A percentile compares a stretch with the other conserved stretches of the same genome.
Evolutionary conservation across 768 basidiomycete genomes (phyloP).

Genomic region (Calvatia gigantea): DNA sequence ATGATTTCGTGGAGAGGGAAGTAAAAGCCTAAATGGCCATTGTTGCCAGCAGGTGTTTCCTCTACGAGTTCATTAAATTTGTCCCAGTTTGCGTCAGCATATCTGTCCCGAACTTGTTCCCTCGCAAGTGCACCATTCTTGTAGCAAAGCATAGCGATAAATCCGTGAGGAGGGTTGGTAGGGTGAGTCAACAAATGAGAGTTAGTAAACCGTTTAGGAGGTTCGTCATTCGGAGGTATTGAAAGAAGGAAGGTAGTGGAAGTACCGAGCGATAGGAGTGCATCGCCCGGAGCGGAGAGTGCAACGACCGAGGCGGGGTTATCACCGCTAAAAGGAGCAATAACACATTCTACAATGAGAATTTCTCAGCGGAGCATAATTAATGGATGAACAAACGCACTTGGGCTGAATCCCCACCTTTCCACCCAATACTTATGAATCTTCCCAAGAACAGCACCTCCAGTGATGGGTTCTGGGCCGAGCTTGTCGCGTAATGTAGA

Average conservation of each 20-base stretch:
- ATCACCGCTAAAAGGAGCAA: slow-evolving; percentile 87
- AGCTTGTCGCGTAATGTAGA: slow-evolving; percentile 64
- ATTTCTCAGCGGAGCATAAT: neutral
- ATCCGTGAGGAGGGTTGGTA: slow-evolving; percentile 46
- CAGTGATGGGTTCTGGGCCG: slow-evolving; percentile 72
- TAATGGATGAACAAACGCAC: slow-evolving; percentile 28
- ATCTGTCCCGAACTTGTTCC: slow-evolving; percentile 68
- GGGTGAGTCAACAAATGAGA: slow-evolving; percentile 76
- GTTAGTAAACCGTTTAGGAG: slow-evolving; percentile 68
- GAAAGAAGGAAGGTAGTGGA: slow-evolving; percentile 85
- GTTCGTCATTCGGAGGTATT: slow-evolving; percentile 58
- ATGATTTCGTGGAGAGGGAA: slow-evolving; percentile 88
- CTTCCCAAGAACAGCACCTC: slow-evolving; percentile 63
- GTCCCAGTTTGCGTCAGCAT: slow-evolving; percentile 60
- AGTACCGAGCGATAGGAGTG: slow-evolving; percentile 82
- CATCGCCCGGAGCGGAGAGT: slow-evolving; percentile 73
- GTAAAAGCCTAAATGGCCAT: slow-evolving; percentile 67
- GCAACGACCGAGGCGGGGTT: slow-evolving; percentile 84
- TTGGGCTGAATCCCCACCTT: slow-evolving; percentile 70
- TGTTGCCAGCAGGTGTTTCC: slow-evolving; percentile 49
- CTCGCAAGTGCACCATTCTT: slow-evolving; percentile 85
- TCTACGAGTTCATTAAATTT: slow-evolving; percentile 67
- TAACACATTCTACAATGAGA: slow-evolving; percentile 53
- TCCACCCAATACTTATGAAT: slow-evolving; percentile 69
- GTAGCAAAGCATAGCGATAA: slow-evolving; percentile 91